Conservation (phyloP, 306 rosid genomes). For the Aeschynomene evenia region DNA sequence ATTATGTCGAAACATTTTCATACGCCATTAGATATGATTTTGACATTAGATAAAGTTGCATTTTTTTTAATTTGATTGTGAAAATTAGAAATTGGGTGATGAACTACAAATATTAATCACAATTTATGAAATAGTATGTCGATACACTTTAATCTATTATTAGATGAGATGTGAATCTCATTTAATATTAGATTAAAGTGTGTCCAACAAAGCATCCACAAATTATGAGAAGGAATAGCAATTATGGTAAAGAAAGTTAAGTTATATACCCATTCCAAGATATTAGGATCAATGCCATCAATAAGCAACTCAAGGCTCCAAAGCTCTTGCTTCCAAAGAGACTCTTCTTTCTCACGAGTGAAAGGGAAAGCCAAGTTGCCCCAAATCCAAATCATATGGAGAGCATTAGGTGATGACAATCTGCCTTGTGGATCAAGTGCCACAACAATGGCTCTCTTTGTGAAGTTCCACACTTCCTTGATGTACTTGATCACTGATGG, state of each 20-base stretch:
- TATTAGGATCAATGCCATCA: slow-evolving; percentile 52
- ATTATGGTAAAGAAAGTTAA: neutral
- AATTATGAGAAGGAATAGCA: too few relatives aligned
- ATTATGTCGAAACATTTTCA: too few relatives aligned
- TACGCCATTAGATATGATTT: too few relatives aligned
- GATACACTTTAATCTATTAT: too few relatives aligned
- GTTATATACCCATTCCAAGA: slow-evolving; percentile 53
- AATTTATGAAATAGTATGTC: too few relatives aligned
- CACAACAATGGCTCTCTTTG: slow-evolving; percentile 65
- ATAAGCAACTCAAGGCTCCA: slow-evolving; percentile 75
- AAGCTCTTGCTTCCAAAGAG: slow-evolving; percentile 60
- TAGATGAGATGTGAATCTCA: too few relatives aligned
- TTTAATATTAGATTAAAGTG: too few relatives aligned
- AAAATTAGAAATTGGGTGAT: too few relatives aligned
- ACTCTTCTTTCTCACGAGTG: slow-evolving; percentile 62
- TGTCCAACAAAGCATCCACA: too few relatives aligned
- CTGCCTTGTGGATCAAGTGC: slow-evolving; percentile 78
- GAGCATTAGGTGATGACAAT: slow-evolving; percentile 63
- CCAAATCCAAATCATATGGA: slow-evolving; percentile 88
- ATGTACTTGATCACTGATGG: slow-evolving; percentile 59
- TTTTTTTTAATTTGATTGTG: neutral
- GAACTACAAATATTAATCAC: too few relatives aligned
- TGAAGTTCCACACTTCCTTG: slow-evolving; percentile 64
- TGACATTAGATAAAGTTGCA: too few relatives aligned
- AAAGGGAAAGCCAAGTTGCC: slow-evolving; percentile 78